Conservation (phyloP, 306 rosid species). For the Begonia masoniana region DNA sequence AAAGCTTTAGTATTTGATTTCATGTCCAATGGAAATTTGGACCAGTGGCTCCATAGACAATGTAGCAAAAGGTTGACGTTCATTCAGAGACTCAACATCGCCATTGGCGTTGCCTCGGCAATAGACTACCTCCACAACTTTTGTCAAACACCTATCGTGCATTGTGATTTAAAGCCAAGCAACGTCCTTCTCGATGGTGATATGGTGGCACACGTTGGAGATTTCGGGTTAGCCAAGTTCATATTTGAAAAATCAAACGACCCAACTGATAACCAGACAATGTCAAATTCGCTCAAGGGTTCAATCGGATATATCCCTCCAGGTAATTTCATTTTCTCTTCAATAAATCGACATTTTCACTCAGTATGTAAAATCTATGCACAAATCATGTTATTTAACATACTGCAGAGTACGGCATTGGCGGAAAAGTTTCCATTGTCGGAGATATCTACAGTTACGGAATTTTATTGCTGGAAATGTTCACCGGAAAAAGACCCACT, state of each 20-base stretch:
- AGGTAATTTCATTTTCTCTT: slow-evolving; percentile 3
- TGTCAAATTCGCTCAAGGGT: slow-evolving; percentile 11
- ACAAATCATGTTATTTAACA: background rate
- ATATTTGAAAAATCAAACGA: too few relatives aligned
- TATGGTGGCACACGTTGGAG: slow-evolving; percentile 20
- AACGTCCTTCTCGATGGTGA: slow-evolving; percentile 17
- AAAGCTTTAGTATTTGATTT: slow-evolving; percentile 26
- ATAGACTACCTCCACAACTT: slow-evolving; percentile 20
- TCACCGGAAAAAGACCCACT: slow-evolving; percentile 18
- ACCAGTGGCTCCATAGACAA: slow-evolving; percentile 16
- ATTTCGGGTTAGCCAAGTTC: too few relatives aligned
- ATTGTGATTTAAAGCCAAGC: slow-evolving; percentile 26
- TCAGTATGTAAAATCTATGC: background rate
- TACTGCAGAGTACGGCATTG: slow-evolving; percentile 17
- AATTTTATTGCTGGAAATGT: slow-evolving; percentile 15
- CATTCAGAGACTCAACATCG: slow-evolving; percentile 16
- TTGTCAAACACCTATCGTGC: slow-evolving; percentile 21
- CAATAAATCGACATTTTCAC: background rate
- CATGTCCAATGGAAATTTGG: slow-evolving; percentile 26
- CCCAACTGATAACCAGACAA: background rate
- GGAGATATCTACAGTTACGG: slow-evolving; percentile 30
- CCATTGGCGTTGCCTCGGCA: slow-evolving; percentile 25
- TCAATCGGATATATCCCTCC: slow-evolving; percentile 26
- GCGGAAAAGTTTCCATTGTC: slow-evolving; percentile 12
- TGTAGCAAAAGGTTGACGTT: slow-evolving; percentile 12